A percentile compares a stretch with the other conserved stretches of the same genome.
Evolutionary conservation across 495 filamentous ascomycete species (phyloP).

Genomic region (Lentithecium fluviatile): DNA sequence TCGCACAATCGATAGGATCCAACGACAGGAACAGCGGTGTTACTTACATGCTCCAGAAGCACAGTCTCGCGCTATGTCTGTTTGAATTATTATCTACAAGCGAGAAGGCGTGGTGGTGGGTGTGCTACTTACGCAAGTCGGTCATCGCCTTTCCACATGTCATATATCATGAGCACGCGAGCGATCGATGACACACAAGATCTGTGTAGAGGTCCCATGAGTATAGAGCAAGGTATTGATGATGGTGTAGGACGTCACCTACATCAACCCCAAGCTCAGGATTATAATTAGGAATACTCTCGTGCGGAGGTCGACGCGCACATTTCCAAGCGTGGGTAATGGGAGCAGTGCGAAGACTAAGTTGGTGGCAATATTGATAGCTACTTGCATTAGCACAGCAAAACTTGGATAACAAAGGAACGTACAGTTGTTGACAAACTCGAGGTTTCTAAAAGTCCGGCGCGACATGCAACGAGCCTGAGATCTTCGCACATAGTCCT

Average conservation of each 20-base stretch:
- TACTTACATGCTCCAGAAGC: constrained; percentile 7
- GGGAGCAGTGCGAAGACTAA: constrained; percentile 9
- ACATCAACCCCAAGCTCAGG: constrained; percentile 4
- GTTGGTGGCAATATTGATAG: constrained; percentile 3
- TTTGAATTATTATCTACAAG: neutral
- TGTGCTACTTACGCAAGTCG: neutral
- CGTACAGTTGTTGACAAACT: neutral
- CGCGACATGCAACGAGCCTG: too few relatives aligned
- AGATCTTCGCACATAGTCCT: neutral
- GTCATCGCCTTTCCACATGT: neutral
- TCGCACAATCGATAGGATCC: neutral
- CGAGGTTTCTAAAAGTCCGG: too few relatives aligned
- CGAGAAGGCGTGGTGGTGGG: neutral
- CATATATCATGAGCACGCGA: constrained; percentile 9
- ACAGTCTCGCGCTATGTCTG: neutral
- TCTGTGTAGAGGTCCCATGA: neutral
- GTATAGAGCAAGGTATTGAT: neutral
- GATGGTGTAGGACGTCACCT: neutral
- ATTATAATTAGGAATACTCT: neutral
- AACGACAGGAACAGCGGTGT: neutral
- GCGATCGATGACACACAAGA: constrained; percentile 6
- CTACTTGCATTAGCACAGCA: neutral
- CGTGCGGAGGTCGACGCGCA: constrained; percentile 4
- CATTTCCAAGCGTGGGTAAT: constrained; percentile 5
- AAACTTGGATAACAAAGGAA: neutral